phyloP scores from a whole-genome alignment of 2,329 filamentous ascomycete genomes.

The Tolypocladium amazonense region DNA sequence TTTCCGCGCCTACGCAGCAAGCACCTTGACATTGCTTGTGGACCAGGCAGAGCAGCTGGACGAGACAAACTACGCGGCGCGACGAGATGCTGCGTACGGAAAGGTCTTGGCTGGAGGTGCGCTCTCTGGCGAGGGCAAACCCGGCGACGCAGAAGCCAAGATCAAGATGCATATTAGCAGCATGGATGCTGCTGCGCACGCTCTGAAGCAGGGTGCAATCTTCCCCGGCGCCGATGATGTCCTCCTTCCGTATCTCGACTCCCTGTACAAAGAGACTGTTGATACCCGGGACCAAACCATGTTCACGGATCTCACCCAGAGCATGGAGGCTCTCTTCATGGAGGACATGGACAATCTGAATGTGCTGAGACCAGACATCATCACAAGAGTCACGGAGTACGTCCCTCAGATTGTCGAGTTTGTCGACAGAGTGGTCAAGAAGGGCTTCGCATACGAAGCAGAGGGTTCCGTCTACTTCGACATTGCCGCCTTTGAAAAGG shows the following conservation, averaged over 20 bases:
- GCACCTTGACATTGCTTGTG: conserved; percentile 42
- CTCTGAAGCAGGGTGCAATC: conserved; percentile 36
- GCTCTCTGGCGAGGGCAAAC: conserved; percentile 44
- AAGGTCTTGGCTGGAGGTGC: conserved; percentile 44
- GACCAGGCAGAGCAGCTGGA: conserved; percentile 31
- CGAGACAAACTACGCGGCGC: conserved; percentile 36
- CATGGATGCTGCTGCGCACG: conserved; percentile 38
- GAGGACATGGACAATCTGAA: conserved; percentile 83
- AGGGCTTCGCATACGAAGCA: conserved; percentile 72
- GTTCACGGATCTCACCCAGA: conserved; percentile 76
- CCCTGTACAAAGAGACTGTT: conserved; percentile 49
- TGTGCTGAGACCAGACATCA: conserved; percentile 67
- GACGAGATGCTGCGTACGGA: conserved; percentile 42
- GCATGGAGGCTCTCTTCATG: conserved; percentile 80
- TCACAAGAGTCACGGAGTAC: conserved; percentile 90
- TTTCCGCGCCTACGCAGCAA: conserved; percentile 44
- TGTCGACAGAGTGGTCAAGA: conserved; percentile 70
- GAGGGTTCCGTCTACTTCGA: conserved; percentile 94
- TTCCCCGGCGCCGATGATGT: conserved; percentile 53
- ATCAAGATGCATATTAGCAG: conserved; percentile 78
- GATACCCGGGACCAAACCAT: conserved; percentile 57
- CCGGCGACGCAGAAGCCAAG: conserved; percentile 75
- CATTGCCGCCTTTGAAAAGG: conserved; percentile 73
- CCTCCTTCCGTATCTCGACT: conserved; percentile 74
- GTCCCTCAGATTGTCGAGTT: conserved; percentile 79